Percentiles rank a stretch among this genome's conserved stretches.
These are phyloP conservation scores for Torulaspora pretoriensis DNA, from an alignment of 1,139 yeast genomes.

Conservation along the genomic window DNA sequence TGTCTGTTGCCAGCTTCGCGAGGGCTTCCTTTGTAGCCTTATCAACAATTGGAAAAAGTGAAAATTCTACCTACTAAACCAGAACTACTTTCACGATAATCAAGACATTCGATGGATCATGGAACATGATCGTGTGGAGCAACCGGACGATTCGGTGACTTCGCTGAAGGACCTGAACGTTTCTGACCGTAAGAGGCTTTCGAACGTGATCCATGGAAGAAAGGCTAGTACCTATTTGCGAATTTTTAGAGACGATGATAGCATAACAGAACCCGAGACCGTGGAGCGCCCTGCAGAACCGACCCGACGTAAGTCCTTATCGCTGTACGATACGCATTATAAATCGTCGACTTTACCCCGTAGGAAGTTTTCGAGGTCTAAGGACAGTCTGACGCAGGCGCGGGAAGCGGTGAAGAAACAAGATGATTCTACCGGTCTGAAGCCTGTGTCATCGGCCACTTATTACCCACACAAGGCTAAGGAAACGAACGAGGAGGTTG, in stretches of 20 bases:
- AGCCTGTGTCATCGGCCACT: conserved; percentile 63
- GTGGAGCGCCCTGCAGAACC: conserved; percentile 3
- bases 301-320: conserved; percentile 10
- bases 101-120: conserved; percentile 4
- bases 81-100: background rate
- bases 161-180: conserved; percentile 26
- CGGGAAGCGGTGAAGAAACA: background rate
- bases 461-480: conserved; percentile 56
- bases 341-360: conserved; percentile 13
- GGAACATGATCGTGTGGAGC: conserved; percentile 6
- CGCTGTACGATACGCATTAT: conserved; percentile 16
- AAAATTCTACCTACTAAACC: background rate
- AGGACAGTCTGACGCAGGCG: conserved; percentile 4
- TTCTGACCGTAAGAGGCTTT: conserved; percentile 21
- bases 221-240: conserved; percentile 37
- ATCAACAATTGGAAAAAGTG: conserved; percentile 3
- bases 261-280: conserved; percentile 5
- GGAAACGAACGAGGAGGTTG: conserved; percentile 16
- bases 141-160: conserved; percentile 8
- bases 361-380: conserved; percentile 13
- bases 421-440: conserved; percentile 32
- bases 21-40: background rate
- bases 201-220: conserved; percentile 30
- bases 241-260: conserved; percentile 33
- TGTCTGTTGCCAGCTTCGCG: background rate